phyloP scores from a whole-genome alignment of 768 basidiomycete species.

The Pisolithus tinctorius region DNA sequence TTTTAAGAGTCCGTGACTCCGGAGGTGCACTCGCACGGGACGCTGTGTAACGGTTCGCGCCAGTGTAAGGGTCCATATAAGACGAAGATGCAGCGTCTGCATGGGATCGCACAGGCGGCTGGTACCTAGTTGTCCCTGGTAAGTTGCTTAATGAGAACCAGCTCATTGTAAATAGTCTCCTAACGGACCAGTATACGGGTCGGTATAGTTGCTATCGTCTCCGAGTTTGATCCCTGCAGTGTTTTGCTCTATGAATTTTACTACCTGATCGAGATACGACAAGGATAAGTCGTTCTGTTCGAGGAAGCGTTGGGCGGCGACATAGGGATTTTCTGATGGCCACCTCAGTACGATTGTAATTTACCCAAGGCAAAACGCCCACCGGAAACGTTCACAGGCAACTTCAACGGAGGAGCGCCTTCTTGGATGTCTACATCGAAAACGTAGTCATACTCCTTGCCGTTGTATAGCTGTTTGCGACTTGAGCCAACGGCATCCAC shows the following conservation, averaged over 20 bases:
- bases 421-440: conserved; percentile 97
- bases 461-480: conserved; percentile 88
- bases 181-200: conserved; percentile 80
- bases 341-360: not conserved
- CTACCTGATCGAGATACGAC: conserved; percentile 84
- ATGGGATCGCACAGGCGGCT: conserved; percentile 32
- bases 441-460: conserved; percentile 98
- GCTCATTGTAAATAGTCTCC: not conserved
- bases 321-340: conserved; percentile 79
- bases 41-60: conserved; percentile 54
- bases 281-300: conserved; percentile 75
- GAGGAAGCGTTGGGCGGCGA: conserved; percentile 86
- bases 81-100: conserved; percentile 28
- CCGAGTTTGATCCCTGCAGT: conserved; percentile 73
- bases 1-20: conserved; percentile 24
- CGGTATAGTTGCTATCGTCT: conserved; percentile 54
- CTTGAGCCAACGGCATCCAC: conserved; percentile 89
- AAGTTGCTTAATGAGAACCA: not conserved
- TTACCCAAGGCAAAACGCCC: conserved; percentile 12
- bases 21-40: conserved; percentile 24
- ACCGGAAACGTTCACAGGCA: conserved; percentile 91
- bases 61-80: conserved; percentile 67
- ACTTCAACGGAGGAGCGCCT: conserved; percentile 84
- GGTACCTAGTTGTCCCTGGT: conserved; percentile 60
- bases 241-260: conserved; percentile 89